phyloP scores from a whole-genome alignment of 106 monocot species.

The Acorus calamus region DNA sequence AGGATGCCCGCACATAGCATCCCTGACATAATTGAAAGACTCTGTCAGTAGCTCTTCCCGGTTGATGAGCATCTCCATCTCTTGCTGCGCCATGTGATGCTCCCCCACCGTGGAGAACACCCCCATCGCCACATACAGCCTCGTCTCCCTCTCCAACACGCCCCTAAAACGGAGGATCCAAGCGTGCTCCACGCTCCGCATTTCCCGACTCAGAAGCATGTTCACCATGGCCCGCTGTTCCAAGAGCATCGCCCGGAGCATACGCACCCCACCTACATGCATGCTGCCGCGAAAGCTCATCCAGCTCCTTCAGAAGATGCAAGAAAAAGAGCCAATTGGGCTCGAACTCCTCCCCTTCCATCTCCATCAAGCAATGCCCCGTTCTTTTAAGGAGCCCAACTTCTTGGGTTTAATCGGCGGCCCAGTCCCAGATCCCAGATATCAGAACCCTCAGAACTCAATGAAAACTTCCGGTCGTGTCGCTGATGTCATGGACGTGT shows the following conservation, averaged over 20 bases:
- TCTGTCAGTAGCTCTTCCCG: constrained; percentile 54
- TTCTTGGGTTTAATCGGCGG: neutral
- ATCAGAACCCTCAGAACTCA: constrained; percentile 46
- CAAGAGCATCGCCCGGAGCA: constrained; percentile 38
- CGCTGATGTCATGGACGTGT: neutral
- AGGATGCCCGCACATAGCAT: constrained; percentile 52
- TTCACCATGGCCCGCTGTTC: constrained; percentile 31
- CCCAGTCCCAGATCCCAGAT: constrained; percentile 6
- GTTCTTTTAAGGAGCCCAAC: constrained; percentile 30
- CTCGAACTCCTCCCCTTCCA: constrained; percentile 24
- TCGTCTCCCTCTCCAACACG: constrained; percentile 51
- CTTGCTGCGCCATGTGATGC: constrained; percentile 49
- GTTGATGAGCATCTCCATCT: constrained; percentile 95
- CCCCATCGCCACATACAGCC: constrained; percentile 56
- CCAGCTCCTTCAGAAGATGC: constrained; percentile 27
- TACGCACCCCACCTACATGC: constrained; percentile 27
- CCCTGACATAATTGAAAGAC: constrained; percentile 62
- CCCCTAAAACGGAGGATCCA: constrained; percentile 68
- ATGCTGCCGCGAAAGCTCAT: constrained; percentile 43
- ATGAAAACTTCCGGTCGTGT: neutral
- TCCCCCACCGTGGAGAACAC: constrained; percentile 61
- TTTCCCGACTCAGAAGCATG: constrained; percentile 37
- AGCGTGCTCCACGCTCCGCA: constrained; percentile 25
- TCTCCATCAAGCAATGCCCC: constrained; percentile 16
- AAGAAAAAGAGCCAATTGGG: constrained; percentile 25